Base-by-base conservation (phyloP, 305 asterid species). In the Andrographis paniculata region DNA sequence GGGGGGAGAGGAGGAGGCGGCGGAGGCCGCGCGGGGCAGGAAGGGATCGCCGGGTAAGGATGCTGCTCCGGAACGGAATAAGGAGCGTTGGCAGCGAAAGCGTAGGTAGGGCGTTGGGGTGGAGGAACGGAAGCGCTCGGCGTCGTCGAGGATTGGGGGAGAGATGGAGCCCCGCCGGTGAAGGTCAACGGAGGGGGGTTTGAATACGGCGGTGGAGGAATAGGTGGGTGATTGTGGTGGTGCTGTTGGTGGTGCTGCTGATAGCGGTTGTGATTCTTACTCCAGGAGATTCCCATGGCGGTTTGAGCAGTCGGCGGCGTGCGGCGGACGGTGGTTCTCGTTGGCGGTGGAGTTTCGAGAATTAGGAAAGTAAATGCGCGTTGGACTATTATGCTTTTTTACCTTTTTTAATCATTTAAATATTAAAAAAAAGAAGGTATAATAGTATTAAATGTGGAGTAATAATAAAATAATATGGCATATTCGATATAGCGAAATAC, bases 51-150 rank as follows among this genome's bases (percentile, higher is more conserved):
- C 2, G 70, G 66, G 44, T 48, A 52, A 15, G 68, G 71, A 55
- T 49, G 50, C 17, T 58, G 74, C 56, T 15, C 42, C 55, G 64
- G 69, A 18, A 57, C 21, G 2, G 68, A 61, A 36, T 51, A 52
- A 27, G 72, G 78, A 52, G 77, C 64, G 73, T 69, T 66, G 45
- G 80, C 80, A 4, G 80, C 80, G 37, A 75, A 72, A 36, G 76
- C 65, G 54, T 59, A 78, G 62, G 56, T 66, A 2, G 75, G 63
- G 6, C 56, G 50, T 48, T 44, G 73, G 17, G 61, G 45, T 22
- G 42, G 57, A 16, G 53, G 61, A 17, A 40, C 40, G 37, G 52
- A 36, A 16, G 56, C 66, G 16, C 31, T 47, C 28, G 70, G 63
- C 20, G 71, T 58, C 28, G 79, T 43, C 12, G 70, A 50, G 35